These are phyloP conservation scores for Xerocomellus chrysenteron DNA, from an alignment of 768 basidiomycete species.

Conservation along the genomic window DNA sequence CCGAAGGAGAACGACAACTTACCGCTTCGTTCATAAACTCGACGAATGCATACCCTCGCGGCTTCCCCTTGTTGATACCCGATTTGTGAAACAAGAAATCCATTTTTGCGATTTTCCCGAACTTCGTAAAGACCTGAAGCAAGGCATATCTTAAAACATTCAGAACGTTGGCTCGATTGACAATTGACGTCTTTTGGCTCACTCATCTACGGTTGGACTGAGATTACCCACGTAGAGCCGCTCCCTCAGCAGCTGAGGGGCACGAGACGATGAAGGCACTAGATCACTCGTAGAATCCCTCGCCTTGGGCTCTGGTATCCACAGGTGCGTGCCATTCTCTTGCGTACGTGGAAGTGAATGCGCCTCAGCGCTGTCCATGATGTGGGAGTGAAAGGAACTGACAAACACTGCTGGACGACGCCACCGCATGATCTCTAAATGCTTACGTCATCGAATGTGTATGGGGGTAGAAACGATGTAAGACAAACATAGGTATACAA, in stretches of 20 bases:
- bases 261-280: conserved; percentile 24
- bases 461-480: too few species aligned
- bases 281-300: conserved; percentile 16
- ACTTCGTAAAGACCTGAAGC: conserved; percentile 87
- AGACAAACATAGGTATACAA: too few species aligned
- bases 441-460: too few species aligned
- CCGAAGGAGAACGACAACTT: conserved; percentile 39
- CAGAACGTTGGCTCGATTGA: conserved; percentile 1
- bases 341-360: background rate
- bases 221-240: conserved; percentile 90
- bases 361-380: conserved; percentile 11
- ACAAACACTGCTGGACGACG: too few species aligned
- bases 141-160: conserved; percentile 67
- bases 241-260: conserved; percentile 51
- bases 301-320: conserved; percentile 33
- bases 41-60: conserved; percentile 93
- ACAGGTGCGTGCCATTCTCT: conserved; percentile 24
- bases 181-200: conserved; percentile 21
- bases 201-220: conserved; percentile 87
- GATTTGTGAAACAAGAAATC: conserved; percentile 96
- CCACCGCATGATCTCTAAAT: background rate
- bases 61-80: conserved; percentile 85
- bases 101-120: conserved; percentile 87
- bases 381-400: background rate
- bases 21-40: conserved; percentile 82